Percentiles rank a stretch among this genome's conserved stretches.
Evolutionary conservation across 768 basidiomycete genomes (phyloP).

Genomic region (Scleroderma citrinum): DNA sequence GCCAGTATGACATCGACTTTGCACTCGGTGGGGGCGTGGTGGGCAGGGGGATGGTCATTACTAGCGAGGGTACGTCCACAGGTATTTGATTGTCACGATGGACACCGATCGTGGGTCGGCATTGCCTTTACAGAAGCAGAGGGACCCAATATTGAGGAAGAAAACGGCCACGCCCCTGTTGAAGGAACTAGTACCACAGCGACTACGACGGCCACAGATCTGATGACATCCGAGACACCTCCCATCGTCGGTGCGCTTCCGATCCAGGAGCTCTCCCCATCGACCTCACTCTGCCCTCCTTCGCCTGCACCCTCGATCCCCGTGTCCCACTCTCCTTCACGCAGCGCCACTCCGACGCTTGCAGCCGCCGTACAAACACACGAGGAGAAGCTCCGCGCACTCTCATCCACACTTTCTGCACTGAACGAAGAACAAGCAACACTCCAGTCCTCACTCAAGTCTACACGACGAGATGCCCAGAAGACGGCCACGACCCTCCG

Average conservation of each 20-base stretch:
- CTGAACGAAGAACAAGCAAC: conserved; percentile 64
- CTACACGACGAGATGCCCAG: conserved; percentile 74
- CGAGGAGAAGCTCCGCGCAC: conserved; percentile 61
- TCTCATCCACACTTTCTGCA: conserved; percentile 60
- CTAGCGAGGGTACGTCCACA: conserved; percentile 47
- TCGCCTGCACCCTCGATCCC: conserved; percentile 33
- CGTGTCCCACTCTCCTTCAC: conserved; percentile 6
- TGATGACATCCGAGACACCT: neutral
- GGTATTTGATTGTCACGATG: conserved; percentile 7
- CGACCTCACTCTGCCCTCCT: neutral
- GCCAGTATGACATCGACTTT: conserved; percentile 87
- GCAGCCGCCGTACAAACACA: conserved; percentile 32
- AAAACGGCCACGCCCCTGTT: neutral
- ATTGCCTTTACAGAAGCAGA: neutral
- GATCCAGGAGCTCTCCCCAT: neutral
- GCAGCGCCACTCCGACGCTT: conserved; percentile 21
- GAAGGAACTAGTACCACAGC: neutral
- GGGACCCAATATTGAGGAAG: neutral
- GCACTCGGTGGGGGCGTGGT: conserved; percentile 60
- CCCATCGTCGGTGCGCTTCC: neutral
- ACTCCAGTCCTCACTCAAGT: conserved; percentile 65
- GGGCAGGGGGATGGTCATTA: conserved; percentile 50
- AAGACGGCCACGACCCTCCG: conserved; percentile 78
- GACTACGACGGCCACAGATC: neutral
- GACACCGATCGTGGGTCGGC: neutral